Evolutionary conservation across 331 rosid species (phyloP), one percentile per base, ranked within the genome.

Genomic region (Dryas integrifolia): DNA sequence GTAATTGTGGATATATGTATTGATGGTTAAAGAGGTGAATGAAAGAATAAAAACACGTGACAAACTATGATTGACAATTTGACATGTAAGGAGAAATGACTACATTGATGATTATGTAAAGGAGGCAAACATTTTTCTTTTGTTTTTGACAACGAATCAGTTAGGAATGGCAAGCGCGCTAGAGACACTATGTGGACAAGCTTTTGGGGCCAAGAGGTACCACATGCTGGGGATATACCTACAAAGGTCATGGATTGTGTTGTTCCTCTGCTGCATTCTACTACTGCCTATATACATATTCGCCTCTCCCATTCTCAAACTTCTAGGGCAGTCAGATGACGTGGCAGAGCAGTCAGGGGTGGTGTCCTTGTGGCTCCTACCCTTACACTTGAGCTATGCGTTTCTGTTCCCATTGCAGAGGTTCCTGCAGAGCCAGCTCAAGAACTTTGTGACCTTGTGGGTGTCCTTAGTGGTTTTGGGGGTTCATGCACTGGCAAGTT

Each of bases 151-250:
- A n/a, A 15, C 21, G 4, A 14, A 48, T 8, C 49, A 91, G 96
- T 52, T 91, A 58, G 97, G 96, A 41, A 91, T 91, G 97, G 97
- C 92, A 3, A 91, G 97, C 48, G 96, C 97, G 6, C 51, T 92
- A 65, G 96, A 92, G 79, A 92, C 97, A 1, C 83, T 89, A 7
- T 92, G 97, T 60, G 97, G 96, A 24, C 97, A 92, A 57, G 97
- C 96, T 0, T 92, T 79, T 72, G 93, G 96, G 18, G 97, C 92
- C 6, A 92, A 82, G 67, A 82, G 83, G 6, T 83, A 87, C 21
- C 77, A 64, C 71, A 85, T 92, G 92, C 61, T 92, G 38, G 96
- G 97, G 0, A 60, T 92, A 21, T 89, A 92, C 78, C 65, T 92
- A 73, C 97, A 92, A 55, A 68, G 97, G 30, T 92, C 97, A 1